A percentile compares a stretch with the other conserved stretches of the same genome.
Evolutionary conservation across 1,284 basidiomycete species (phyloP).

Genomic region (Trametes polyzona): DNA sequence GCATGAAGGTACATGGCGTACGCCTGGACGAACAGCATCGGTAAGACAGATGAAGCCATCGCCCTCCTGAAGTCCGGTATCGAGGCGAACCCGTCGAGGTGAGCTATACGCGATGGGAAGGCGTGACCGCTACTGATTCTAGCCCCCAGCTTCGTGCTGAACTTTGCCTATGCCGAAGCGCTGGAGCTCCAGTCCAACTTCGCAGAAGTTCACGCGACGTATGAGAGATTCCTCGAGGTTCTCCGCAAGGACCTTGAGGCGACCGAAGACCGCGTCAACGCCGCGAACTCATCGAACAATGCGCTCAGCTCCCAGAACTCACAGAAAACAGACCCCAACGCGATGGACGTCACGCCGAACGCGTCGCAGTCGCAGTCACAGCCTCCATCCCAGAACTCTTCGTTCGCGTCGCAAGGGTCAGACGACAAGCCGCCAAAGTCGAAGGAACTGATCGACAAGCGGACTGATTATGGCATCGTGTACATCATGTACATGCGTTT

Average conservation of each 20-base stretch:
- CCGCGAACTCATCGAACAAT: slow-evolving; percentile 44
- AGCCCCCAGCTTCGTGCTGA: slow-evolving; percentile 78
- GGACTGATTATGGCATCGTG: slow-evolving; percentile 69
- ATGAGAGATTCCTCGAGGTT: slow-evolving; percentile 71
- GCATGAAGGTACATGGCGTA: slow-evolving; percentile 93
- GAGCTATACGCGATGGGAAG: slow-evolving; percentile 17
- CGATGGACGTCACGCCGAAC: slow-evolving; percentile 12
- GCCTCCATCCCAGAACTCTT: slow-evolving; percentile 35
- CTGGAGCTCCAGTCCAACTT: slow-evolving; percentile 73
- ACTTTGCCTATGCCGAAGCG: slow-evolving; percentile 87
- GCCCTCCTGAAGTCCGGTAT: slow-evolving; percentile 85
- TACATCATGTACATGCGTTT: slow-evolving; percentile 95
- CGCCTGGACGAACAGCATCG: slow-evolving; percentile 75
- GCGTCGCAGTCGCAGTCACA: slow-evolving; percentile 13
- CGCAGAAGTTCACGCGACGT: slow-evolving; percentile 69
- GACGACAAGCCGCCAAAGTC: slow-evolving; percentile 51
- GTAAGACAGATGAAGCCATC: slow-evolving; percentile 82
- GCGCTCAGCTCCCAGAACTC: slow-evolving; percentile 28
- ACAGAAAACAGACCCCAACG: slow-evolving; percentile 4
- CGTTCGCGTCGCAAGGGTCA: slow-evolving; percentile 45
- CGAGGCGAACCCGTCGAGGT: slow-evolving; percentile 88
- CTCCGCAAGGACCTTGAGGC: slow-evolving; percentile 77
- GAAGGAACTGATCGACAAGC: slow-evolving; percentile 62
- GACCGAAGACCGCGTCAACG: slow-evolving; percentile 57
- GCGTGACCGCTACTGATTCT: slow-evolving; percentile 2